Evolutionary conservation across 1,284 basidiomycete genomes (phyloP).

Genomic region (Leccinum pachyderme): DNA sequence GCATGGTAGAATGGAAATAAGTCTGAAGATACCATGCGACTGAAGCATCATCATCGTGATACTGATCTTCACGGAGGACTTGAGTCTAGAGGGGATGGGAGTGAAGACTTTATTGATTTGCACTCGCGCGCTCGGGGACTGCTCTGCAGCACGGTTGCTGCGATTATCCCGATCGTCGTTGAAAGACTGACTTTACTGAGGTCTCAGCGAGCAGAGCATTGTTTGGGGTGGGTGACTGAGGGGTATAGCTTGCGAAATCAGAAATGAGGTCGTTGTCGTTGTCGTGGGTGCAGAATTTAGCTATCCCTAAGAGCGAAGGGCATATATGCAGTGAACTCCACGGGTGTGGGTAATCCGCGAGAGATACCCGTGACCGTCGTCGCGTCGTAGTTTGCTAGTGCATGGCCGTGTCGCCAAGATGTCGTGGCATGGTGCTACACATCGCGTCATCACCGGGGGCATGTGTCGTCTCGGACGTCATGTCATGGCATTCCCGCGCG

Average conservation of each 20-base stretch:
- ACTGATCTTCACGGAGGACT: conserved; percentile 27
- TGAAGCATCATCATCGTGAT: conserved; percentile 53
- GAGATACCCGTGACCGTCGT: too few species aligned
- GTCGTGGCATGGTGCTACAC: too few species aligned
- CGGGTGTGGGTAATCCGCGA: too few species aligned
- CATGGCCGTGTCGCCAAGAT: too few species aligned
- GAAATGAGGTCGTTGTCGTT: conserved; percentile 33
- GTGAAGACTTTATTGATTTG: conserved; percentile 14
- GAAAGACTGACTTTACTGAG: conserved; percentile 20
- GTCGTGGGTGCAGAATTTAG: too few species aligned
- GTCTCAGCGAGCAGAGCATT: conserved; percentile 21
- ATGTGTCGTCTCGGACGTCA: too few species aligned
- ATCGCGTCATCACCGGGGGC: too few species aligned
- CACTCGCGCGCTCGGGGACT: conserved; percentile 10
- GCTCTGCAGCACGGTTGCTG: conserved; percentile 19
- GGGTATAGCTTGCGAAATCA: conserved; percentile 54
- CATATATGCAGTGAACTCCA: conserved; percentile 35
- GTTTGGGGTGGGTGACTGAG: conserved; percentile 58
- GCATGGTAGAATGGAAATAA: conserved; percentile 57
- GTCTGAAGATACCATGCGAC: conserved; percentile 57
- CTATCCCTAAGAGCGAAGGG: too few species aligned
- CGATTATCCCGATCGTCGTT: conserved; percentile 21
- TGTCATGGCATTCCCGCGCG: too few species aligned
- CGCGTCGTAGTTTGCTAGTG: too few species aligned
- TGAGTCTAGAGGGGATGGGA: conserved; percentile 32